Conservation (phyloP, 2,329 filamentous ascomycete genomes). For the Dactylellina sp. region DNA sequence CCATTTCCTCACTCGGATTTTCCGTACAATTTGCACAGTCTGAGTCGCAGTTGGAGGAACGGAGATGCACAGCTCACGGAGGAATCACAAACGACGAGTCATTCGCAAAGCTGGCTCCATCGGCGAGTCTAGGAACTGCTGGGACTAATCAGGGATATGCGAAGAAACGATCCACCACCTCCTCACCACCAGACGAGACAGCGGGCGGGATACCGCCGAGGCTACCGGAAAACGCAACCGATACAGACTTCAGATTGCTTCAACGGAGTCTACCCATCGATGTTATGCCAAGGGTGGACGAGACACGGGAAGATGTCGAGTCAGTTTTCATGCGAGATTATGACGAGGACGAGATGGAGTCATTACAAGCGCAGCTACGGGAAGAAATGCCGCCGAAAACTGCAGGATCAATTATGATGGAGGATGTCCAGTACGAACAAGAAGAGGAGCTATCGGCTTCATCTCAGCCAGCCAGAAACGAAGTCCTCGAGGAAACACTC, state of each 20-base stretch:
- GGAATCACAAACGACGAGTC: constrained; percentile 14
- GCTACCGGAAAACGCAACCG: constrained; percentile 37
- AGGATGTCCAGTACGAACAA: constrained; percentile 38
- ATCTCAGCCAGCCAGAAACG: neutral
- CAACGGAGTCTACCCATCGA: constrained; percentile 46
- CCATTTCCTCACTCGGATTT: constrained; percentile 52
- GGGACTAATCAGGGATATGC: constrained; percentile 19
- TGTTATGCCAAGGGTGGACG: constrained; percentile 53
- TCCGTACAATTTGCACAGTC: constrained; percentile 53
- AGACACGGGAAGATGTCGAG: constrained; percentile 49
- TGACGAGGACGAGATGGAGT: constrained; percentile 55
- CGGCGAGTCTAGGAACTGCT: neutral
- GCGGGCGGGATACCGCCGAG: constrained; percentile 51
- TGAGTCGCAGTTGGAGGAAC: constrained; percentile 32
- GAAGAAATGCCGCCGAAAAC: constrained; percentile 49
- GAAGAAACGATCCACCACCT: constrained; percentile 55
- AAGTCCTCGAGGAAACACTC: neutral
- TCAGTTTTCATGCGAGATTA: constrained; percentile 53
- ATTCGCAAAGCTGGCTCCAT: constrained; percentile 15
- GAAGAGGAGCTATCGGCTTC: constrained; percentile 18
- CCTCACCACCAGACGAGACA: constrained; percentile 51
- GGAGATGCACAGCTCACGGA: neutral
- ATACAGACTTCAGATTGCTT: constrained; percentile 36
- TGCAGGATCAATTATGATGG: constrained; percentile 43
- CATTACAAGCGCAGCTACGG: constrained; percentile 45